Evolutionary conservation across 2,329 filamentous ascomycete genomes (phyloP).

Genomic region (Periconia sp.): DNA sequence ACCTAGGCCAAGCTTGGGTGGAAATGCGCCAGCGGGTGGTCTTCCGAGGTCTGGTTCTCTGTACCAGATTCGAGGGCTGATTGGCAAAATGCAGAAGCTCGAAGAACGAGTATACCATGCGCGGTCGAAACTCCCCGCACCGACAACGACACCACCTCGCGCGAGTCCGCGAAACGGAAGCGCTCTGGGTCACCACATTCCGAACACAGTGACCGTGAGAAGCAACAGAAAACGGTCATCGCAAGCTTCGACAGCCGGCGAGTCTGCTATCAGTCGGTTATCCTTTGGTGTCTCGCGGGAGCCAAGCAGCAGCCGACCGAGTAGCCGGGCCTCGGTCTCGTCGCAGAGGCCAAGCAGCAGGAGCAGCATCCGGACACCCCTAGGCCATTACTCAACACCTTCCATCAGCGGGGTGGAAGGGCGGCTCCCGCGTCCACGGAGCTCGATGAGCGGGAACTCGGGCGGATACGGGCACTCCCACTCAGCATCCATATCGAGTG

Average conservation of each 20-base stretch:
- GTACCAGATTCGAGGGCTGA: constrained; percentile 89
- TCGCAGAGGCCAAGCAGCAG: constrained; percentile 64
- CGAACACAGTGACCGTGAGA: constrained; percentile 65
- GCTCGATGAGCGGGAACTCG: constrained; percentile 69
- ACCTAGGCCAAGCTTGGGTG: constrained; percentile 49
- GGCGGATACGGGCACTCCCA: constrained; percentile 41
- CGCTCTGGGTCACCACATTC: constrained; percentile 56
- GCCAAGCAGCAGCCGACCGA: constrained; percentile 64
- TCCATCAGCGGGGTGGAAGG: constrained; percentile 54
- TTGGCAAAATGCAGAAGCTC: constrained; percentile 95
- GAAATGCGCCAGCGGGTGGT: constrained; percentile 56
- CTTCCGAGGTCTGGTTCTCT: constrained; percentile 74
- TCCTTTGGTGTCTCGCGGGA: constrained; percentile 55
- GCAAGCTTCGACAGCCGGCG: constrained; percentile 54
- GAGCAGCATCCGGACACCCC: constrained; percentile 69
- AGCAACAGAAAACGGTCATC: constrained; percentile 71
- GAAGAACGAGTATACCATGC: constrained; percentile 92
- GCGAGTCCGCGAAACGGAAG: constrained; percentile 73
- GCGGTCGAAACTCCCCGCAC: constrained; percentile 87
- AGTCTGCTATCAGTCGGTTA: constrained; percentile 50
- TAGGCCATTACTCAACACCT: constrained; percentile 61
- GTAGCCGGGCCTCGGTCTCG: constrained; percentile 66
- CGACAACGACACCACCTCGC: constrained; percentile 76
- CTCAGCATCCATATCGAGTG: constrained; percentile 33
- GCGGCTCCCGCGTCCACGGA: constrained; percentile 64